Percentiles rank a stretch among this genome's conserved stretches.
Conservation (phyloP, 768 basidiomycete species). For the Pulveroboletus ravenelii region DNA sequence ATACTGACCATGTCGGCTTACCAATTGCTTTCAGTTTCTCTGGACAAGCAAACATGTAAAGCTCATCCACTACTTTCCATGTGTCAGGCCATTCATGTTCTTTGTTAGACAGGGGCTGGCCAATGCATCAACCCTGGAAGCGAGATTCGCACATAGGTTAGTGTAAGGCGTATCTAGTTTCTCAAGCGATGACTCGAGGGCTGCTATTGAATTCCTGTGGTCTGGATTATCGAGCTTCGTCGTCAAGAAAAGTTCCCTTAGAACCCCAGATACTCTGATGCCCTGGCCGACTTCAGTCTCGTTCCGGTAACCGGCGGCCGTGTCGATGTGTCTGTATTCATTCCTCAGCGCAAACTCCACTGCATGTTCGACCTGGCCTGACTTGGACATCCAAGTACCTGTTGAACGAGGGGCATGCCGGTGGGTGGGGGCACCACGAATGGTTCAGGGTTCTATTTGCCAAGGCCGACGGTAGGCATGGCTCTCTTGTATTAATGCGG, state of each 20-base stretch:
- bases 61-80: slow-evolving; percentile 77
- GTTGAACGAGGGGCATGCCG: not conserved
- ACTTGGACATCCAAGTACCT: slow-evolving; percentile 78
- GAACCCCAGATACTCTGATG: slow-evolving; percentile 67
- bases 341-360: slow-evolving; percentile 68
- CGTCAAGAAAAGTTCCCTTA: slow-evolving; percentile 75
- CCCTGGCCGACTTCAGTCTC: slow-evolving; percentile 81
- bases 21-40: slow-evolving; percentile 80
- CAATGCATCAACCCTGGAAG: slow-evolving; percentile 70
- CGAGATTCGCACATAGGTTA: too few species aligned
- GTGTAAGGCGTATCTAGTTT: too few species aligned
- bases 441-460: slow-evolving; percentile 27
- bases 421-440: not conserved
- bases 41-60: too few species aligned
- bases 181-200: too few species aligned
- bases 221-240: slow-evolving; percentile 53
- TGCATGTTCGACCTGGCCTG: slow-evolving; percentile 68
- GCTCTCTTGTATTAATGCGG: slow-evolving; percentile 68
- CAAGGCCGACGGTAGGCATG: slow-evolving; percentile 74
- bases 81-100: slow-evolving; percentile 65
- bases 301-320: slow-evolving; percentile 58
- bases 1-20: slow-evolving; percentile 8
- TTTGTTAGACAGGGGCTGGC: slow-evolving; percentile 72
- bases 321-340: slow-evolving; percentile 74
- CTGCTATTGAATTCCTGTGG: too few species aligned